Percentiles rank a stretch among this genome's conserved stretches.
phyloP scores from a whole-genome alignment of 2,329 filamentous ascomycete species.

The Apiospora kogelbergensis region DNA sequence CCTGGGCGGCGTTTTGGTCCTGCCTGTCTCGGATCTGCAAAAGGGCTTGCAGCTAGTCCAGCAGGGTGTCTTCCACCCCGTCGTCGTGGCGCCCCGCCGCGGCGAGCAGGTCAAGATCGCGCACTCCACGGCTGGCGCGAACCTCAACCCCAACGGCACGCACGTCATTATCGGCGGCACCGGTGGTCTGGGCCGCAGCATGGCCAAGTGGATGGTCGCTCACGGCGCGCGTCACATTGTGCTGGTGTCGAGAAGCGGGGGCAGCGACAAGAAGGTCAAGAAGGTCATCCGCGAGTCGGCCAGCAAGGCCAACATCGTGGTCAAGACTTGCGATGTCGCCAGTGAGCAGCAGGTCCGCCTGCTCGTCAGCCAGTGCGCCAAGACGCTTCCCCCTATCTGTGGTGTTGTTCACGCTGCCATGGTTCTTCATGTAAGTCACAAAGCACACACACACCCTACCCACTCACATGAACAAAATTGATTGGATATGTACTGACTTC shows the following conservation, averaged over 20 bases:
- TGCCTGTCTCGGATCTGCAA: slow-evolving; percentile 34
- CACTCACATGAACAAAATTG: too few relatives aligned
- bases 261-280: background rate
- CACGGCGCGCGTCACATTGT: slow-evolving; percentile 48
- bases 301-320: slow-evolving; percentile 22
- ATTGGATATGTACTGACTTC: background rate
- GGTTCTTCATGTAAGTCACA: slow-evolving; percentile 38
- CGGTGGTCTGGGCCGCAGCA: slow-evolving; percentile 49
- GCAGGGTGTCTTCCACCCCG: slow-evolving; percentile 33
- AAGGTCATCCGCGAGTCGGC: background rate
- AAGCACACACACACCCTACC: background rate
- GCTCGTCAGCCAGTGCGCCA: slow-evolving; percentile 38
- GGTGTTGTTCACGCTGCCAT: slow-evolving; percentile 37
- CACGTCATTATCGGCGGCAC: slow-evolving; percentile 53
- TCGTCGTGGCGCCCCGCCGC: background rate
- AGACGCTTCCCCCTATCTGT: slow-evolving; percentile 48
- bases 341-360: slow-evolving; percentile 22
- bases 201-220: slow-evolving; percentile 48
- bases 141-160: slow-evolving; percentile 41
- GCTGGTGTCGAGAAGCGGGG: slow-evolving; percentile 41
- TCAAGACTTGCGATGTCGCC: slow-evolving; percentile 29
- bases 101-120: slow-evolving; percentile 31
- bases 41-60: slow-evolving; percentile 44
- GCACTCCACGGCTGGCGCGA: slow-evolving; percentile 14
- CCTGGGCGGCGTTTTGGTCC: slow-evolving; percentile 32